phyloP scores from a whole-genome alignment of 2,329 filamentous ascomycete species.

The Apiospora sp. region DNA sequence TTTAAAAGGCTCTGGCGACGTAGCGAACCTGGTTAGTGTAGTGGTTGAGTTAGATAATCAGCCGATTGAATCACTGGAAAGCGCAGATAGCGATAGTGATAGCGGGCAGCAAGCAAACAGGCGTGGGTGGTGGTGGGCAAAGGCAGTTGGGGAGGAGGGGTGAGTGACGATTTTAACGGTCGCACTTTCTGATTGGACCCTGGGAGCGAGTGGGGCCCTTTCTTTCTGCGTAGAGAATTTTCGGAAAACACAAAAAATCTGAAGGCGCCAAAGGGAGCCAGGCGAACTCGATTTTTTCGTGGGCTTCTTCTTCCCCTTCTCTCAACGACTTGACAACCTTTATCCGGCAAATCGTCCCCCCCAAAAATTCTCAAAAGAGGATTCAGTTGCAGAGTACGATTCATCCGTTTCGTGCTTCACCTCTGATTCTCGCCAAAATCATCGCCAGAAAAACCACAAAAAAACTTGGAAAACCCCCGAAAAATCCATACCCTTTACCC shows the following conservation, averaged over 20 bases:
- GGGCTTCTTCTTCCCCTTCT: conserved; percentile 45
- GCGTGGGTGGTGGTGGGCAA: background rate
- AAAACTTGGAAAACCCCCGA: conserved; percentile 66
- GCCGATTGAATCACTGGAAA: background rate
- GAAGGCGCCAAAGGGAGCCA: conserved; percentile 13
- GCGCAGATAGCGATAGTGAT: conserved; percentile 2
- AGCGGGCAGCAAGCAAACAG: background rate
- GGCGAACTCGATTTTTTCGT: conserved; percentile 40
- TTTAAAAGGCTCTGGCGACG: background rate
- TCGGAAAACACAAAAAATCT: conserved; percentile 31
- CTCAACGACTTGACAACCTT: conserved; percentile 57
- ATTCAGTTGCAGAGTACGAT: conserved; percentile 59
- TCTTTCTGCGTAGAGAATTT: conserved; percentile 26
- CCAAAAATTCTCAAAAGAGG: conserved; percentile 55
- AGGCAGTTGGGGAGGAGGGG: background rate
- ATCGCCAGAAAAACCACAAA: conserved; percentile 62
- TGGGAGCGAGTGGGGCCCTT: conserved; percentile 15
- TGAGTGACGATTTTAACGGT: conserved; percentile 17
- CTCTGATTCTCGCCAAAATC: conserved; percentile 66
- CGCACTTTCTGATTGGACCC: conserved; percentile 23
- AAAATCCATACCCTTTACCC: conserved; percentile 45
- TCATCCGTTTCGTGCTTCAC: conserved; percentile 58
- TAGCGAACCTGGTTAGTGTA: background rate
- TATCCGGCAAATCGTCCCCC: conserved; percentile 52
- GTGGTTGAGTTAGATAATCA: conserved; percentile 10